Percentiles rank a stretch among this genome's conserved stretches.
phyloP scores from a whole-genome alignment of 345 rosid genomes.

The Brassica juncea region DNA sequence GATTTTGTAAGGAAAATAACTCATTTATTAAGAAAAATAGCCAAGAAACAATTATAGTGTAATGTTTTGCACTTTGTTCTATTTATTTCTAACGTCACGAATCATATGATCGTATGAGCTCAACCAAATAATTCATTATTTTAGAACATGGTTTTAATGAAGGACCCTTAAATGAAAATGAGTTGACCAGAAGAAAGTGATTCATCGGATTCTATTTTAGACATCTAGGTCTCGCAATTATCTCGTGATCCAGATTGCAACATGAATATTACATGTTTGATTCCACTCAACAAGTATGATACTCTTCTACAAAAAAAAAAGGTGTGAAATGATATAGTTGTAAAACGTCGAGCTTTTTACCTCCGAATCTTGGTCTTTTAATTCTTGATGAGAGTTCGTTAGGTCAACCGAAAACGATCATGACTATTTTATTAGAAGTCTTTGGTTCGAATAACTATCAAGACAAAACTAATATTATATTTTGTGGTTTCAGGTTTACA shows the following conservation, averaged over 20 bases:
- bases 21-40: too few species aligned
- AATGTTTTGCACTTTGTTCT: background rate
- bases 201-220: conserved; percentile 27
- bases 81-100: background rate
- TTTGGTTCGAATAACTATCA: too few species aligned
- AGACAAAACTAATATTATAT: too few species aligned
- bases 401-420: too few species aligned
- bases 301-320: too few species aligned
- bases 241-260: conserved; percentile 34
- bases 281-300: too few species aligned
- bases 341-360: too few species aligned
- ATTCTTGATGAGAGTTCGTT: too few species aligned
- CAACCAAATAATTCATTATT: background rate
- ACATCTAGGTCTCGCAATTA: conserved; percentile 23
- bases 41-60: background rate
- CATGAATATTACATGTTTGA: conserved; percentile 27
- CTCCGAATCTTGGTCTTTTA: too few species aligned
- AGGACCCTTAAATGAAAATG: conserved; percentile 15
- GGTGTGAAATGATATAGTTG: too few species aligned
- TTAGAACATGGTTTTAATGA: background rate
- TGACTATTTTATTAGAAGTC: too few species aligned
- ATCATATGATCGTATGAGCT: background rate
- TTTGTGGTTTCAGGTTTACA: too few species aligned
- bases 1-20: background rate
- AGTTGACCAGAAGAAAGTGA: conserved; percentile 32